Percentiles rank a stretch among this genome's conserved stretches.
These are phyloP conservation scores for Nicotiana knightiana DNA, from an alignment of 257 asterid species.

Conservation along the genomic window DNA sequence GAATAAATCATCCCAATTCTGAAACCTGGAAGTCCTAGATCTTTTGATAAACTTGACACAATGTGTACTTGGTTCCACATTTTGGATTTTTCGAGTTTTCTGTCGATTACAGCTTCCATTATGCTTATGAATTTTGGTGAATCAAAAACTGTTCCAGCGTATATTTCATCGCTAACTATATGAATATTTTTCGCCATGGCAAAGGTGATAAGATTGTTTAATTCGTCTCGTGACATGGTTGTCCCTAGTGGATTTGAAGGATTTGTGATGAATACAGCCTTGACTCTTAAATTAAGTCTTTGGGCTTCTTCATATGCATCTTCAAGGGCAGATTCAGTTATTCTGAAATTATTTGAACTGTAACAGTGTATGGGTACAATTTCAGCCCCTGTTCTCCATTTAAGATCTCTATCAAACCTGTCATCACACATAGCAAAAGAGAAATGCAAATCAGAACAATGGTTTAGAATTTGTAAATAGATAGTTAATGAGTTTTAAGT, in stretches of 20 bases:
- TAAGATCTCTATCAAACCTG: conserved; percentile 43
- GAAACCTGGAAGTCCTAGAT: conserved; percentile 39
- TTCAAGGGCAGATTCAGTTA: conserved; percentile 27
- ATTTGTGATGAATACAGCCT: conserved; percentile 31
- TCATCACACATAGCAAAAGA: too few relatives aligned
- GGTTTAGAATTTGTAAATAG: not conserved
- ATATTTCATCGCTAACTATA: conserved; percentile 37
- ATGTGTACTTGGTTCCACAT: conserved; percentile 30
- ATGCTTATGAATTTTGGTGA: conserved; percentile 25
- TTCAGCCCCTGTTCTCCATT: conserved; percentile 40
- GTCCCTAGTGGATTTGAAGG: conserved; percentile 41
- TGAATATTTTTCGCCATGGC: conserved; percentile 21
- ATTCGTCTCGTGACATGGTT: conserved; percentile 16
- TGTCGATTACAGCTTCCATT: conserved; percentile 15
- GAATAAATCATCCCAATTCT: conserved; percentile 37
- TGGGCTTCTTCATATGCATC: conserved; percentile 29
- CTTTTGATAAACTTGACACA: conserved; percentile 35
- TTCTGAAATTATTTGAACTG: conserved; percentile 25
- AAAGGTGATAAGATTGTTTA: conserved; percentile 21
- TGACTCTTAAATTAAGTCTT: conserved; percentile 15
- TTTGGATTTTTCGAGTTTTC: conserved; percentile 8
- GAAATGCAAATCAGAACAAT: not conserved
- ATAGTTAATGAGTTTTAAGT: not conserved
- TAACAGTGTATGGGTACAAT: conserved; percentile 30
- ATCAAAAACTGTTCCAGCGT: conserved; percentile 29